A percentile compares a stretch with the other conserved stretches of the same genome.
phyloP scores from a whole-genome alignment of 495 filamentous ascomycete species.

The Neurospora sp. region DNA sequence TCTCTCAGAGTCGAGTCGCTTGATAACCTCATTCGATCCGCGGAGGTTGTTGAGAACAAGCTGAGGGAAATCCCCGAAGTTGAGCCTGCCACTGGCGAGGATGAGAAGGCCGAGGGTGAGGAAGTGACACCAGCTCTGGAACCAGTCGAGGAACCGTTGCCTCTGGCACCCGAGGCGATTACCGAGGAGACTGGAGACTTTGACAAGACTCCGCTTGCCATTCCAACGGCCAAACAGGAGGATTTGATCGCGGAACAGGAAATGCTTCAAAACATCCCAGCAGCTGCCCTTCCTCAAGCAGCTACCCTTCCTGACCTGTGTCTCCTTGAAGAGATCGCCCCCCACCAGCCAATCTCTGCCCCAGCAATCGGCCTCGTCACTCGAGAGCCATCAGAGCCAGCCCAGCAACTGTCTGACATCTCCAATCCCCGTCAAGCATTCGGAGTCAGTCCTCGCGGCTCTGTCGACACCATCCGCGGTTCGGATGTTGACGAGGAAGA shows the following conservation, averaged over 20 bases:
- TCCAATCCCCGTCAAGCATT: not conserved
- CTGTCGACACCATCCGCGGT: slow-evolving; percentile 13
- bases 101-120: not conserved
- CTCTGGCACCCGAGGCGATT: not conserved
- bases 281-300: not conserved
- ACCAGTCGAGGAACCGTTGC: not conserved
- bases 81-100: not conserved
- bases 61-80: not conserved
- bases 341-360: not conserved
- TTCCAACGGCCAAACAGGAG: not conserved
- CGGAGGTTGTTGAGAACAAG: not conserved
- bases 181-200: not conserved
- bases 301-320: not conserved
- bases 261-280: not conserved
- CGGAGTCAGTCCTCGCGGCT: slow-evolving; percentile 3
- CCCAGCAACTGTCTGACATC: not conserved
- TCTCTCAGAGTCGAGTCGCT: not conserved
- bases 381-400: not conserved
- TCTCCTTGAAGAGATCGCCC: not conserved
- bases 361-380: not conserved
- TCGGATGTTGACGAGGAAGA: not conserved
- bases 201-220: not conserved
- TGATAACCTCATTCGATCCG: not conserved
- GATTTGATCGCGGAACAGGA: not conserved
- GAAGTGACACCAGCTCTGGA: not conserved